phyloP scores from a whole-genome alignment of 108 stramenopile species.

The Phaeodactylum tricornutum region DNA sequence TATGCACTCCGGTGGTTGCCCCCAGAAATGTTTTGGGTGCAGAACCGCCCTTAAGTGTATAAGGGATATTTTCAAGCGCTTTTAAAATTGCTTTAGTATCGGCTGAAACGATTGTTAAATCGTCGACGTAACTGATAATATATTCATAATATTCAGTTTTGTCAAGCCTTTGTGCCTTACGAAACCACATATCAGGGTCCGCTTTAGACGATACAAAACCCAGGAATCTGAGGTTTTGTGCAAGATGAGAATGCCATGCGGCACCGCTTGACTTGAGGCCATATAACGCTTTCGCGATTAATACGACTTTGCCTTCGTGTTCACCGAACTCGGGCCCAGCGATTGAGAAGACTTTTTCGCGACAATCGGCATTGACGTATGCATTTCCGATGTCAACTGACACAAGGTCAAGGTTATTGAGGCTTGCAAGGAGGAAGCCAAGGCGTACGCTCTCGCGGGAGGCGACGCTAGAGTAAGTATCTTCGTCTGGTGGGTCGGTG shows the following conservation, averaged over 20 bases:
- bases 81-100: constrained; percentile 5
- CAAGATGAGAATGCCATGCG: constrained; percentile 10
- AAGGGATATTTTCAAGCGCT: neutral
- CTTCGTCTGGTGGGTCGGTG: constrained; percentile 17
- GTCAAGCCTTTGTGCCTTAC: constrained; percentile 2
- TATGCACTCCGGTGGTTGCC: neutral
- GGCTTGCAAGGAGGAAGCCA: constrained; percentile 28
- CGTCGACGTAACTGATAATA: constrained; percentile 24
- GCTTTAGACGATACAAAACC: constrained; percentile 11
- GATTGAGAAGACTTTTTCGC: constrained; percentile 18
- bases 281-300: constrained; percentile 24
- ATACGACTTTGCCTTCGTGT: constrained; percentile 8
- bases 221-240: constrained; percentile 3
- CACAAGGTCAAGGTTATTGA: constrained; percentile 30
- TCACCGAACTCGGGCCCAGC: constrained; percentile 32
- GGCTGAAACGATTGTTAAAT: constrained; percentile 7
- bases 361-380: constrained; percentile 26
- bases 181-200: constrained; percentile 29
- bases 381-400: constrained; percentile 33
- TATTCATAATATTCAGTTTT: constrained; percentile 21
- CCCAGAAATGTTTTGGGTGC: too few species aligned
- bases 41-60: constrained; percentile 3
- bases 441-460: constrained; percentile 31
- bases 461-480: constrained; percentile 42
- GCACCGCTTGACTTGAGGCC: constrained; percentile 26